These are phyloP conservation scores for Graphilbum sp. DNA, from an alignment of 2,329 filamentous ascomycete genomes.

Conservation along the genomic window DNA sequence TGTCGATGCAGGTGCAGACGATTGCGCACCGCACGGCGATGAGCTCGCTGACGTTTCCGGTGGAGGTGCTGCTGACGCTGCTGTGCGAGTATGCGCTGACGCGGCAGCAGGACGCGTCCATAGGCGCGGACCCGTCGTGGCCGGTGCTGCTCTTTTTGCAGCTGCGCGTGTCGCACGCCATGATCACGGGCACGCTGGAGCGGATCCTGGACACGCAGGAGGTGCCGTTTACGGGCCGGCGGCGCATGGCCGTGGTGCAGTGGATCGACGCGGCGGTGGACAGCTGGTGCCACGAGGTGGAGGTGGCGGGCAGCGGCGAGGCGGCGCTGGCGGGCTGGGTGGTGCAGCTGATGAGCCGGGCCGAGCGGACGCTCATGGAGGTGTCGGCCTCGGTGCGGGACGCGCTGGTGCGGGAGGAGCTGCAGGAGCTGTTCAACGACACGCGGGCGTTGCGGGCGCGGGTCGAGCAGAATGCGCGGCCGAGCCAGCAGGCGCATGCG, in stretches of 20 bases:
- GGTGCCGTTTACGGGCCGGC: slow-evolving; percentile 36
- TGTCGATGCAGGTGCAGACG: slow-evolving; percentile 46
- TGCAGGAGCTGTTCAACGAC: slow-evolving; percentile 10
- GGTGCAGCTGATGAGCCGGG: slow-evolving; percentile 31
- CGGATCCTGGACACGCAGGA: slow-evolving; percentile 41
- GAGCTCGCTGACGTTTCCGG: slow-evolving; percentile 51
- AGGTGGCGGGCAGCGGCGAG: slow-evolving; percentile 25
- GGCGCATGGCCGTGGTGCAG: slow-evolving; percentile 34
- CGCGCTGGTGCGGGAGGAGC: slow-evolving; percentile 6
- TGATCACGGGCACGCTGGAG: slow-evolving; percentile 39
- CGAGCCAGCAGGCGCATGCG: slow-evolving; percentile 4
- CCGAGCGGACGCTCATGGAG: slow-evolving; percentile 27
- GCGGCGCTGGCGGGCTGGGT: slow-evolving; percentile 26
- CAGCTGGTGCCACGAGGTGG: slow-evolving; percentile 32
- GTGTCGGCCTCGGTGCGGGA: slow-evolving; percentile 18
- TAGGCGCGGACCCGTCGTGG: slow-evolving; percentile 40
- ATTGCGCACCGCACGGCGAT: slow-evolving; percentile 49
- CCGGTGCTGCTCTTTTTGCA: slow-evolving; percentile 38
- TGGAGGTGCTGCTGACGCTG: slow-evolving; percentile 41
- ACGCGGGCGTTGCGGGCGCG: slow-evolving; percentile 10
- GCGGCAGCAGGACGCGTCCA: slow-evolving; percentile 39
- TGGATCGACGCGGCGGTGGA: slow-evolving; percentile 34
- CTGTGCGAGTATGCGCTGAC: slow-evolving; percentile 46
- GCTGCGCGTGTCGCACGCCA: slow-evolving; percentile 38
- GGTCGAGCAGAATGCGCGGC: slow-evolving; percentile 10